Conservation (phyloP, 2,329 filamentous ascomycete genomes). For the Xylariaceae sp. region DNA sequence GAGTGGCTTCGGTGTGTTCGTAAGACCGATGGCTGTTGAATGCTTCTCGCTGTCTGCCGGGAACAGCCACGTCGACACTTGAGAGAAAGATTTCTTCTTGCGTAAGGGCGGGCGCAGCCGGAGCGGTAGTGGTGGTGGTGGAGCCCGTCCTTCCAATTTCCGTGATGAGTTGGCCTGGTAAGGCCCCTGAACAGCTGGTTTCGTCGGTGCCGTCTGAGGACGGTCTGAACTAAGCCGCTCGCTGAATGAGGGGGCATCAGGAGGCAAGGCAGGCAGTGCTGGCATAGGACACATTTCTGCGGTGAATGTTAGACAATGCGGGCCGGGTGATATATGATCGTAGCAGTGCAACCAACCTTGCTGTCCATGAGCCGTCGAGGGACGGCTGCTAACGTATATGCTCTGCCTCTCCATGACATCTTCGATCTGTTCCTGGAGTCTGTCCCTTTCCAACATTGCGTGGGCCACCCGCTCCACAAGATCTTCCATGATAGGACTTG, state of each 20-base stretch:
- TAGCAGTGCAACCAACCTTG: slow-evolving; percentile 24
- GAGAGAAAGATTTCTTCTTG: slow-evolving; percentile 65
- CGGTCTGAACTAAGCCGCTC: slow-evolving; percentile 49
- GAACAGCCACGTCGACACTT: slow-evolving; percentile 57
- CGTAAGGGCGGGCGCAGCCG: slow-evolving; percentile 57
- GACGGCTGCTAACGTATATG: slow-evolving; percentile 50
- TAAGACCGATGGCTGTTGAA: slow-evolving; percentile 41
- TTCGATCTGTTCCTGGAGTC: slow-evolving; percentile 56
- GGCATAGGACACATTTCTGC: slow-evolving; percentile 50
- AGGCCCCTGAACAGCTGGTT: slow-evolving; percentile 12
- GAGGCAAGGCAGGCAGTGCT: slow-evolving; percentile 54
- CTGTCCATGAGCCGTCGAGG: slow-evolving; percentile 47
- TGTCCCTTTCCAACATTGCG: slow-evolving; percentile 57
- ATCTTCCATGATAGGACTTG: slow-evolving; percentile 40
- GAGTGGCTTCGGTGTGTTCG: slow-evolving; percentile 51
- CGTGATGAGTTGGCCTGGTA: slow-evolving; percentile 32
- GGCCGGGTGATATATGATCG: background rate
- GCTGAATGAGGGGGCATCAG: slow-evolving; percentile 54
- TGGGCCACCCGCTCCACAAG: slow-evolving; percentile 54
- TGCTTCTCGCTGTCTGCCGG: slow-evolving; percentile 26
- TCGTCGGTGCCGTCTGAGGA: slow-evolving; percentile 33
- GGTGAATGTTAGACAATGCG: slow-evolving; percentile 4
- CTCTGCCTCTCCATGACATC: slow-evolving; percentile 58
- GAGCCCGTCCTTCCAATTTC: slow-evolving; percentile 35
- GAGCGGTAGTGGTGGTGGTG: slow-evolving; percentile 55